These are phyloP conservation scores for Malassezia vespertilionis DNA, from an alignment of 1,284 basidiomycete genomes.

Conservation along the genomic window DNA sequence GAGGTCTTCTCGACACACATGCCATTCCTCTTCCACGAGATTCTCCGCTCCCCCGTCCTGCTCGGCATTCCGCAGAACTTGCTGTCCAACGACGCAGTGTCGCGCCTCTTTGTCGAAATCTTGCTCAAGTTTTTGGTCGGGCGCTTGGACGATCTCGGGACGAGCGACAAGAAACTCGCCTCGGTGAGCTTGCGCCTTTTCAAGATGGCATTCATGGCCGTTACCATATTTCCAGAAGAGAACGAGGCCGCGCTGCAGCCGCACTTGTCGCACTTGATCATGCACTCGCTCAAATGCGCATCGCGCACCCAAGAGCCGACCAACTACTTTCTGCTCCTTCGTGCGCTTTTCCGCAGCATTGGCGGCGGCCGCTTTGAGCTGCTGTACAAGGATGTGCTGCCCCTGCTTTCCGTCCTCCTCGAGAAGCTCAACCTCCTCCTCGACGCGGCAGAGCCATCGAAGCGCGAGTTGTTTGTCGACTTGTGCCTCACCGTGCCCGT, in stretches of 20 bases:
- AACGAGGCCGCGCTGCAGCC: conserved; percentile 88
- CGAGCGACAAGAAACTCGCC: conserved; percentile 65
- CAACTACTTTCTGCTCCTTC: conserved; percentile 87
- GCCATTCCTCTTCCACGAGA: conserved; percentile 40
- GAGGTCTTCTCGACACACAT: conserved; percentile 39
- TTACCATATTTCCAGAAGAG: conserved; percentile 62
- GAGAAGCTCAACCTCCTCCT: conserved; percentile 67
- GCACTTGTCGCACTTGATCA: conserved; percentile 84
- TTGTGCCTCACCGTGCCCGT: conserved; percentile 93
- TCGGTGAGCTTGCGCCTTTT: conserved; percentile 72
- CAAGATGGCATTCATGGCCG: conserved; percentile 91
- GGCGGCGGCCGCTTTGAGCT: conserved; percentile 94
- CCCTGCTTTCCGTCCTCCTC: conserved; percentile 89
- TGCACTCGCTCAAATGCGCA: conserved; percentile 91
- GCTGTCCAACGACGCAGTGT: conserved; percentile 71
- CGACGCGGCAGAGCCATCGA: conserved; percentile 38
- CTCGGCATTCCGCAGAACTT: conserved; percentile 77
- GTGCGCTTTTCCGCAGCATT: conserved; percentile 89
- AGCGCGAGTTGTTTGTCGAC: conserved; percentile 63
- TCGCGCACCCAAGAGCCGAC: conserved; percentile 80
- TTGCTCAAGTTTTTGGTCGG: conserved; percentile 75
- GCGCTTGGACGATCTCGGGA: conserved; percentile 70
- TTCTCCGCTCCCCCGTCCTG: conserved; percentile 59
- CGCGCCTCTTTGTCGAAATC: conserved; percentile 82
- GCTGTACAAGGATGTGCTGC: conserved; percentile 90